phyloP scores from a whole-genome alignment of 148 eudicot genomes.

The Cornus florida region DNA sequence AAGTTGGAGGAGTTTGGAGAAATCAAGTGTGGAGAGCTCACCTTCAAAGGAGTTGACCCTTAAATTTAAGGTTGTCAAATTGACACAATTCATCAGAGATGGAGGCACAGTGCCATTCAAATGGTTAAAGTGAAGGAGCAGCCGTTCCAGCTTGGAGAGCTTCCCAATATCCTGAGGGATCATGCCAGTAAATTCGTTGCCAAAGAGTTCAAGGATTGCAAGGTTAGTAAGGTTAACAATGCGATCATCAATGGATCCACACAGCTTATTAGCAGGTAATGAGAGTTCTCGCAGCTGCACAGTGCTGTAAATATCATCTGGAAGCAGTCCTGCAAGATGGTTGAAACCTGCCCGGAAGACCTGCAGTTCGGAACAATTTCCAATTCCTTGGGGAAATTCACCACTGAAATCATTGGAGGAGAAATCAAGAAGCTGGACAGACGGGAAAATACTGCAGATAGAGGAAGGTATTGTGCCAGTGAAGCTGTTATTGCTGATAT shows the following conservation, averaged over 20 bases:
- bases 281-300: conserved; percentile 46
- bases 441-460: conserved; percentile 43
- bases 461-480: conserved; percentile 54
- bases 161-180: conserved; percentile 61
- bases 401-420: conserved; percentile 52
- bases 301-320: conserved; percentile 44
- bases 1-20: conserved; percentile 55
- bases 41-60: conserved; percentile 71
- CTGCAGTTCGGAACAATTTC: conserved; percentile 50
- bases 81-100: conserved; percentile 71
- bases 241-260: conserved; percentile 44
- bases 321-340: conserved; percentile 50
- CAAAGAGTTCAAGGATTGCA: conserved; percentile 46
- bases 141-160: conserved; percentile 51
- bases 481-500: conserved; percentile 60
- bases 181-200: conserved; percentile 45
- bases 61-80: conserved; percentile 48
- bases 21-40: conserved; percentile 67
- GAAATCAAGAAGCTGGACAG: conserved; percentile 56
- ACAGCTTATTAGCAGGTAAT: conserved; percentile 56
- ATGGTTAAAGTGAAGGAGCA: conserved; percentile 64
- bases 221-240: conserved; percentile 51
- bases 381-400: conserved; percentile 47
- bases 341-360: conserved; percentile 68
- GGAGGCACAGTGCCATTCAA: conserved; percentile 63